A percentile compares a stretch with the other conserved stretches of the same genome.
phyloP scores from a whole-genome alignment of 2,329 filamentous ascomycete genomes.

The Stachybotrys chartarum region DNA sequence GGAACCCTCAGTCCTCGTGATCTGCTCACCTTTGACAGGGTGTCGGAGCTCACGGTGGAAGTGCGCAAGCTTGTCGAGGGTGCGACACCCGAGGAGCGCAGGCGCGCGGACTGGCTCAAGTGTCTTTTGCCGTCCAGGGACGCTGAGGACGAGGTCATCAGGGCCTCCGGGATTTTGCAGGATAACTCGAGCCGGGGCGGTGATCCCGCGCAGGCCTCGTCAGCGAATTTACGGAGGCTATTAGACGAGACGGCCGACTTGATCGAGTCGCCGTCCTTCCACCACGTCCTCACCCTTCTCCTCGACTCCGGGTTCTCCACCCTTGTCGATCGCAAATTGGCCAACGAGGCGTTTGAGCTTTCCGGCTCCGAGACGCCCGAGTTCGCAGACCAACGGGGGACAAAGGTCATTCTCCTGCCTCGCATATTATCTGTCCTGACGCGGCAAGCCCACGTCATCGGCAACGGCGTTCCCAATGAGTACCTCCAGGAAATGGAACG shows the following conservation, averaged over 20 bases:
- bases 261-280: slow-evolving; percentile 87
- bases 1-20: slow-evolving; percentile 84
- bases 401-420: slow-evolving; percentile 67
- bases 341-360: slow-evolving; percentile 67
- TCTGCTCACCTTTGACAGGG: slow-evolving; percentile 71
- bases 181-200: slow-evolving; percentile 31
- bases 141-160: slow-evolving; percentile 76
- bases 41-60: slow-evolving; percentile 74
- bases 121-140: slow-evolving; percentile 75
- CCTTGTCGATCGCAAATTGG: slow-evolving; percentile 76
- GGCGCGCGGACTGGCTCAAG: slow-evolving; percentile 62
- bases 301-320: slow-evolving; percentile 83
- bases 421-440: slow-evolving; percentile 86
- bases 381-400: slow-evolving; percentile 40
- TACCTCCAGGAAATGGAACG: slow-evolving; percentile 69
- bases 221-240: slow-evolving; percentile 64
- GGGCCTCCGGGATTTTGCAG: slow-evolving; percentile 71
- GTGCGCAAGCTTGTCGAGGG: slow-evolving; percentile 84
- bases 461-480: slow-evolving; percentile 66
- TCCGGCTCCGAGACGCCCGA: slow-evolving; percentile 36
- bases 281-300: slow-evolving; percentile 75
- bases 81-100: slow-evolving; percentile 29
- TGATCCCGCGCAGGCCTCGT: slow-evolving; percentile 34
- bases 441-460: slow-evolving; percentile 83
- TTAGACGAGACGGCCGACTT: slow-evolving; percentile 95